A percentile compares a stretch with the other conserved stretches of the same genome.
These are phyloP conservation scores for Yamadazyma diospyri DNA, from an alignment of 1,139 yeast species.

Conservation along the genomic window DNA sequence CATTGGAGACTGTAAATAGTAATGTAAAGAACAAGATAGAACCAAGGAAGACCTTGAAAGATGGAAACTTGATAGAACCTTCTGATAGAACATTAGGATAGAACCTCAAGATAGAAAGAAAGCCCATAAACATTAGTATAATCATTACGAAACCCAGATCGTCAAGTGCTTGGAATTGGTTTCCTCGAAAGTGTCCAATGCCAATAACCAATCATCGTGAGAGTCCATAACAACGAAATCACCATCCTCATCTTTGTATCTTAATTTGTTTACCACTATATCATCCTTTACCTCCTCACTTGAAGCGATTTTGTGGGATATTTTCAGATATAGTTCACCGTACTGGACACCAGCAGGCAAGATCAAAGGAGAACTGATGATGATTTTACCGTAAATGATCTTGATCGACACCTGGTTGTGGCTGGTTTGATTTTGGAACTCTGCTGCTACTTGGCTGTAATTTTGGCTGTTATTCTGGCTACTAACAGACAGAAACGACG, in stretches of 20 bases:
- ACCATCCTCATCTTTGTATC: slow-evolving; percentile 93
- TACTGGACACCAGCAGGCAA: slow-evolving; percentile 48
- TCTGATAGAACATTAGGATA: too few relatives aligned
- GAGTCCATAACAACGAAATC: slow-evolving; percentile 86
- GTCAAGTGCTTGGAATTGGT: slow-evolving; percentile 34
- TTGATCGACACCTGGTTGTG: slow-evolving; percentile 28
- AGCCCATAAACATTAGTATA: neutral
- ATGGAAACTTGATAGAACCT: neutral
- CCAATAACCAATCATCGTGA: slow-evolving; percentile 69
- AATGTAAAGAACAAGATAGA: neutral
- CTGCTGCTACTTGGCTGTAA: neutral
- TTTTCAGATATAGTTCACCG: slow-evolving; percentile 42
- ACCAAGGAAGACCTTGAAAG: neutral
- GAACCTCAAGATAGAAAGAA: neutral
- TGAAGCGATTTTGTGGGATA: slow-evolving; percentile 33
- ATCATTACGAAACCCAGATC: slow-evolving; percentile 36
- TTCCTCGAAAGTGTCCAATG: slow-evolving; percentile 52
- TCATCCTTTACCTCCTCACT: slow-evolving; percentile 32
- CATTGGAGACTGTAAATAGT: slow-evolving; percentile 23
- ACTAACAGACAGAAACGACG: slow-evolving; percentile 17
- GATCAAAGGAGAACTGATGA: slow-evolving; percentile 26
- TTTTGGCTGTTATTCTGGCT: slow-evolving; percentile 7
- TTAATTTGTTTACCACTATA: slow-evolving; percentile 49
- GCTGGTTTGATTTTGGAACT: slow-evolving; percentile 6
- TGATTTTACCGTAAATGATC: slow-evolving; percentile 47